Evolutionary conservation across 1,139 yeast species (phyloP).

Genomic region (Sugiyamaella castrensis): DNA sequence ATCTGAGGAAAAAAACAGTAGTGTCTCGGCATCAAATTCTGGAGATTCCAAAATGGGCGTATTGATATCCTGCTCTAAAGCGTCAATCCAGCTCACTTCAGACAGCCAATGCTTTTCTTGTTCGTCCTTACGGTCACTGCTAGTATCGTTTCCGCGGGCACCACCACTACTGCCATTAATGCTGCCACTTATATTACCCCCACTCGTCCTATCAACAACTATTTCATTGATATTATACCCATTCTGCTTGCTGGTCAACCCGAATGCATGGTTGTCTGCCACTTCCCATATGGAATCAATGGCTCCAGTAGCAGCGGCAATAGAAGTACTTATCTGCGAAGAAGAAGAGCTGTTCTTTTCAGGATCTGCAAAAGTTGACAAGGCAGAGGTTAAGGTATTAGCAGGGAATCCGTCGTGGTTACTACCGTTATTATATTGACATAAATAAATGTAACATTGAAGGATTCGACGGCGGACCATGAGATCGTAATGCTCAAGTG

Average conservation of each 20-base stretch:
- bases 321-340: conserved; percentile 35
- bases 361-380: conserved; percentile 38
- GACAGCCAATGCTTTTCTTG: conserved; percentile 32
- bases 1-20: conserved; percentile 12
- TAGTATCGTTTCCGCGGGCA: conserved; percentile 1
- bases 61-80: conserved; percentile 23
- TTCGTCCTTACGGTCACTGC: conserved; percentile 20
- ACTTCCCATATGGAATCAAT: conserved; percentile 36
- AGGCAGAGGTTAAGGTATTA: conserved; percentile 35
- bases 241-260: conserved; percentile 33
- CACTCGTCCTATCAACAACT: conserved; percentile 11
- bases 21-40: conserved; percentile 32
- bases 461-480: conserved; percentile 35
- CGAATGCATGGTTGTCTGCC: conserved; percentile 38
- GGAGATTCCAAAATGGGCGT: conserved; percentile 27
- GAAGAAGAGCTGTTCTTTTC: conserved; percentile 24
- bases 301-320: conserved; percentile 35
- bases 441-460: conserved; percentile 37
- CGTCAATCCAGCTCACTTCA: conserved; percentile 26
- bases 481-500: conserved; percentile 32
- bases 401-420: conserved; percentile 35
- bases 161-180: not conserved
- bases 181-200: not conserved
- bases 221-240: conserved; percentile 26
- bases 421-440: conserved; percentile 20